Percentiles rank a stretch among this genome's conserved stretches.
These are phyloP conservation scores for Breynia disticha DNA, from an alignment of 441 rosid genomes.

Conservation along the genomic window DNA sequence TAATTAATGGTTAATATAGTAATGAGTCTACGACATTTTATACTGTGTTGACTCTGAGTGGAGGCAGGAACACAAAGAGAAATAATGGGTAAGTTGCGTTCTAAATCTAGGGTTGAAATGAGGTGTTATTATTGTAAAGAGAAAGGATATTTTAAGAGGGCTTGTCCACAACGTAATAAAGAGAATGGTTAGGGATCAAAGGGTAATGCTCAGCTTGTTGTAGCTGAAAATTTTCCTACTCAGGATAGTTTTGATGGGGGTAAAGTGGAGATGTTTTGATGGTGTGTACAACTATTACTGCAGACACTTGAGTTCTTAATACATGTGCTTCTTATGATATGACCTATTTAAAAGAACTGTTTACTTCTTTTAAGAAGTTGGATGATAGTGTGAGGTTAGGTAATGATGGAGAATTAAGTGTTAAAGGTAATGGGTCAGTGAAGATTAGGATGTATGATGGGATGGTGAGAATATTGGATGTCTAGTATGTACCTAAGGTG, in stretches of 20 bases:
- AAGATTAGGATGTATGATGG: constrained; percentile 1
- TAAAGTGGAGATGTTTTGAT: constrained; percentile 1
- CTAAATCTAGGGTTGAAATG: too few species aligned
- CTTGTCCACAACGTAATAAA: constrained; percentile 2
- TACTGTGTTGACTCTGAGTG: not conserved
- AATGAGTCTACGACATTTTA: too few species aligned
- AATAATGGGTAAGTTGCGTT: too few species aligned
- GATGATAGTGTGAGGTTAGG: not conserved
- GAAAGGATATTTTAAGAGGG: too few species aligned
- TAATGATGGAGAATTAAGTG: not conserved
- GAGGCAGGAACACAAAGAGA: not conserved
- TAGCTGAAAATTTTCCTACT: not conserved
- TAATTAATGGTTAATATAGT: too few species aligned
- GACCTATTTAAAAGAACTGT: not conserved
- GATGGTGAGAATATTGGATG: not conserved
- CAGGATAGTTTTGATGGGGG: not conserved
- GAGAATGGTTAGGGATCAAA: not conserved
- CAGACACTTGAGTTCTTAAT: not conserved
- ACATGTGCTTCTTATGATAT: constrained; percentile 4
- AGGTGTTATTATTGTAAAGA: constrained; percentile 1
- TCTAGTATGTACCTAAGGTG: not conserved
- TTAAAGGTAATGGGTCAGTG: not conserved
- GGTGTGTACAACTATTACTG: not conserved
- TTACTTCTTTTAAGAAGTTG: constrained; percentile 1
- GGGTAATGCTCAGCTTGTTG: not conserved